Base-by-base conservation (phyloP, 768 basidiomycete species). In the Mycena crocata region DNA sequence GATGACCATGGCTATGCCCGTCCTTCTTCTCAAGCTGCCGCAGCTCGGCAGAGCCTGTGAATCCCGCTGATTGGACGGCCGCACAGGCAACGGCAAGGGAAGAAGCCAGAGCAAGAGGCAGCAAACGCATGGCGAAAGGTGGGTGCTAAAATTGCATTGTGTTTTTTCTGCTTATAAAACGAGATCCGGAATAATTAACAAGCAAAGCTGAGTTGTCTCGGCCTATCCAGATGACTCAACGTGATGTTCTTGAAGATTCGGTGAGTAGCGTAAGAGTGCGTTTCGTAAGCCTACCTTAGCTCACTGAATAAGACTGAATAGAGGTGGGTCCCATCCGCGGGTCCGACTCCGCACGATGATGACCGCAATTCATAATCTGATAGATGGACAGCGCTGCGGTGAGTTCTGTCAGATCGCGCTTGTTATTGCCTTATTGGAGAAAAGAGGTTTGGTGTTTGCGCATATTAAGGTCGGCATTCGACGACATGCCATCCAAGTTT, bases 1-100 rank as follows among this genome's bases (percentile, higher is more conserved):
- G 80, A 45, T 80, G 79, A 60, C 87, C 89, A 64, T 87, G 87
- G 62, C 76, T 82, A 64, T 86, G 84, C 39, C 80, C 82, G 50
- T 64, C 63, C 26, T 56, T 39, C 46, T 14, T 44, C 62, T 39
- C 35, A 13, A 49, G 55, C 54, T 48, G 46, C 37, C 19, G 34
- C n/a, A 31, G 54, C 37, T 64, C 55, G 21, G 62, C 35, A 40
- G 56, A 57, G 31, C 50, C 31, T 26, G 60, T 23, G 40, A 17
- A 31, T 17, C 5, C 56, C 10, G 55, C 19, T 23, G 56, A 58
- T 12, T 40, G 57, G 28, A 21, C 62, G 26, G 30, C 32, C 10
- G 31, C 57, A 39, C 56, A 55, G 9, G 28, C 60, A 15, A 56
- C 42, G 7, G 35, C 42, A n/a, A 64, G 44, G 30, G 42, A 39